Conservation (phyloP, 495 filamentous ascomycete genomes). For the Massariosphaeria phaeospora region DNA sequence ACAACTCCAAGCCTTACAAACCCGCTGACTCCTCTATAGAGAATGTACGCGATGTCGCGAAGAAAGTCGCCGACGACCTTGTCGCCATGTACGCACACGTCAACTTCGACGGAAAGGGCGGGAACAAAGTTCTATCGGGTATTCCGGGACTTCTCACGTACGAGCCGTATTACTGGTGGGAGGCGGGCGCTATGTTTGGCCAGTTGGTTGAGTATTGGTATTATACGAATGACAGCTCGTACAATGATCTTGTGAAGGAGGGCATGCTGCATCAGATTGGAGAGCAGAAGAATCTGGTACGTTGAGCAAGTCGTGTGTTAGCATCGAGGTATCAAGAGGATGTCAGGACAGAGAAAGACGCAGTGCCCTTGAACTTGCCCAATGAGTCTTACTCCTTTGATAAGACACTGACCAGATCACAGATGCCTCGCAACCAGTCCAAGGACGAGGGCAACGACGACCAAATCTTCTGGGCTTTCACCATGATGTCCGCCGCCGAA, state of each 20-base stretch:
- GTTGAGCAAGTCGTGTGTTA: too few relatives aligned
- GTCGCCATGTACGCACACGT: constrained; percentile 61
- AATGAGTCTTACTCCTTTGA: too few relatives aligned
- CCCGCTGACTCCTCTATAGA: constrained; percentile 42
- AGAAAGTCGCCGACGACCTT: constrained; percentile 58
- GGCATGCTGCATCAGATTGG: constrained; percentile 69
- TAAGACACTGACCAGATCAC: background rate
- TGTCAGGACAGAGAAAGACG: too few relatives aligned
- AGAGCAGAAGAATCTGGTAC: constrained; percentile 54
- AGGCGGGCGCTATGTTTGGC: constrained; percentile 72
- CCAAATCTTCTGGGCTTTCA: constrained; percentile 38
- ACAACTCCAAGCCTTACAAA: background rate
- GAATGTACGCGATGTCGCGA: constrained; percentile 60
- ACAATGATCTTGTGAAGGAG: constrained; percentile 63
- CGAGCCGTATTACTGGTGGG: constrained; percentile 65
- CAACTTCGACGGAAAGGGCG: constrained; percentile 26
- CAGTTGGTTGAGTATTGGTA: constrained; percentile 75
- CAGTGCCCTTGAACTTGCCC: too few relatives aligned
- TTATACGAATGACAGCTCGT: constrained; percentile 69
- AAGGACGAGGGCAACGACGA: constrained; percentile 38
- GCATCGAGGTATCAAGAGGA: too few relatives aligned
- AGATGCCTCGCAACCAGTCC: constrained; percentile 76
- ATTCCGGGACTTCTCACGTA: constrained; percentile 59
- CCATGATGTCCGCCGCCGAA: constrained; percentile 37
- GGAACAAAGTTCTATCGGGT: constrained; percentile 48